Percentiles rank a stretch among this genome's conserved stretches.
These are phyloP conservation scores for Torrubiella hemipterigena DNA, from an alignment of 2,329 filamentous ascomycete species.

Conservation along the genomic window DNA sequence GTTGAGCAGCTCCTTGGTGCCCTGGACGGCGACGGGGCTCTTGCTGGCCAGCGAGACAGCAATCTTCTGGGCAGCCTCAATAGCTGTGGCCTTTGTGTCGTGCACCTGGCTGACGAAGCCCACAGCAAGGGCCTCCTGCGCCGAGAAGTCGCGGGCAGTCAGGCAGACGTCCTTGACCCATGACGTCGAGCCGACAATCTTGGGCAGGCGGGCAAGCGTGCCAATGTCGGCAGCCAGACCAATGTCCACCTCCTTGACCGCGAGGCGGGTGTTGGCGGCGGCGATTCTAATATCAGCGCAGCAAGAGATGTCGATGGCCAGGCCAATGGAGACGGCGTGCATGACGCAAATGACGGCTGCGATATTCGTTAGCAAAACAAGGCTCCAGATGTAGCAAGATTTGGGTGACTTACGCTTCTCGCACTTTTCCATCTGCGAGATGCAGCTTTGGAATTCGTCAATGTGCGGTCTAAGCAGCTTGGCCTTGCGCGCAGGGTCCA, in stretches of 20 bases:
- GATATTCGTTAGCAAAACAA: neutral
- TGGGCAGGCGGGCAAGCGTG: constrained; percentile 61
- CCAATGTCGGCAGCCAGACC: constrained; percentile 71
- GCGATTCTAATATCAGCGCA: constrained; percentile 61
- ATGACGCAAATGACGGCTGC: constrained; percentile 69
- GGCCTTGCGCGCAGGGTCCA: constrained; percentile 55
- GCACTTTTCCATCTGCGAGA: constrained; percentile 69
- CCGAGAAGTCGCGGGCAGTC: constrained; percentile 56
- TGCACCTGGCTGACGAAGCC: constrained; percentile 60
- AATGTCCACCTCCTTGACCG: constrained; percentile 75
- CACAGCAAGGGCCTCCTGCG: constrained; percentile 55
- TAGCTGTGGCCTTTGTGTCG: constrained; percentile 48
- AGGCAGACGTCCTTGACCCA: constrained; percentile 75
- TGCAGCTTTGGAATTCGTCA: constrained; percentile 66
- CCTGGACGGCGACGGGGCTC: constrained; percentile 77
- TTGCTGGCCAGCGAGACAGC: constrained; percentile 60
- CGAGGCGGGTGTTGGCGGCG: constrained; percentile 45
- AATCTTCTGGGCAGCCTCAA: constrained; percentile 50
- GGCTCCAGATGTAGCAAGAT: constrained; percentile 1
- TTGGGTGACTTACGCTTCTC: constrained; percentile 58
- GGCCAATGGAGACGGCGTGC: constrained; percentile 66
- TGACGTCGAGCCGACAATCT: constrained; percentile 55
- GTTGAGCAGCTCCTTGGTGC: constrained; percentile 79
- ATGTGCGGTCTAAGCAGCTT: constrained; percentile 55
- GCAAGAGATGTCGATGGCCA: constrained; percentile 63